A percentile compares a stretch with the other conserved stretches of the same genome.
Evolutionary conservation across 768 basidiomycete species (phyloP).

Genomic region (Leccinum boreale): DNA sequence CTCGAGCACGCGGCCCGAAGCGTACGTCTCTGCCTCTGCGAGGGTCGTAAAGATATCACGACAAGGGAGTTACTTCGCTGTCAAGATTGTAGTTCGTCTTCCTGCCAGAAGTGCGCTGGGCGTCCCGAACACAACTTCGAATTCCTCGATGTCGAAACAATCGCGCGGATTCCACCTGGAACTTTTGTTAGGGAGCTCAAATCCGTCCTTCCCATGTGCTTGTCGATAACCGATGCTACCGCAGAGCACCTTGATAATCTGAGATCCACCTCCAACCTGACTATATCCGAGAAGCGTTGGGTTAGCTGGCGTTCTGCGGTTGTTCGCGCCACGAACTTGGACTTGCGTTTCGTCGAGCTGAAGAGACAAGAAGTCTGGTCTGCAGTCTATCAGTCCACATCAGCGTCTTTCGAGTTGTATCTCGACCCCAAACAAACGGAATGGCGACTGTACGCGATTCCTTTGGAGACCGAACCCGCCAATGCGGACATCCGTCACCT

Average conservation of each 20-base stretch:
- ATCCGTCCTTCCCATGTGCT: slow-evolving; percentile 81
- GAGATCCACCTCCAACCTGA: slow-evolving; percentile 35
- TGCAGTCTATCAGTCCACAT: slow-evolving; percentile 69
- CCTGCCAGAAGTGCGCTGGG: slow-evolving; percentile 85
- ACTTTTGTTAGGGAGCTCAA: slow-evolving; percentile 77
- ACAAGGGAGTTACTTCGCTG: slow-evolving; percentile 65
- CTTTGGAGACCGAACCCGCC: slow-evolving; percentile 64
- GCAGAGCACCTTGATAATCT: slow-evolving; percentile 50
- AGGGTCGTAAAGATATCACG: slow-evolving; percentile 80
- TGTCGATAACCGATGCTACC: slow-evolving; percentile 54
- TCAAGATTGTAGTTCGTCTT: slow-evolving; percentile 70
- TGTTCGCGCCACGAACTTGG: slow-evolving; percentile 50
- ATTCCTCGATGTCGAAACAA: slow-evolving; percentile 46
- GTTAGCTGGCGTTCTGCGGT: slow-evolving; percentile 66
- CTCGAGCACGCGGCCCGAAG: slow-evolving; percentile 65
- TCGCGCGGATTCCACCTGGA: slow-evolving; percentile 66
- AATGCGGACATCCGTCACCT: slow-evolving; percentile 77
- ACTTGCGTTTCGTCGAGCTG: slow-evolving; percentile 79
- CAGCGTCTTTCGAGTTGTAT: slow-evolving; percentile 69
- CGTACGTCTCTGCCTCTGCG: slow-evolving; percentile 83
- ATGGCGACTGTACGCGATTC: slow-evolving; percentile 81
- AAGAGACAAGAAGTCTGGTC: slow-evolving; percentile 90
- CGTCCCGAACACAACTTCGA: slow-evolving; percentile 83
- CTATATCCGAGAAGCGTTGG: slow-evolving; percentile 61
- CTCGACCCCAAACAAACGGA: slow-evolving; percentile 76